phyloP scores from a whole-genome alignment of 202 grass and related monocot genomes.

The Setaria italica region DNA sequence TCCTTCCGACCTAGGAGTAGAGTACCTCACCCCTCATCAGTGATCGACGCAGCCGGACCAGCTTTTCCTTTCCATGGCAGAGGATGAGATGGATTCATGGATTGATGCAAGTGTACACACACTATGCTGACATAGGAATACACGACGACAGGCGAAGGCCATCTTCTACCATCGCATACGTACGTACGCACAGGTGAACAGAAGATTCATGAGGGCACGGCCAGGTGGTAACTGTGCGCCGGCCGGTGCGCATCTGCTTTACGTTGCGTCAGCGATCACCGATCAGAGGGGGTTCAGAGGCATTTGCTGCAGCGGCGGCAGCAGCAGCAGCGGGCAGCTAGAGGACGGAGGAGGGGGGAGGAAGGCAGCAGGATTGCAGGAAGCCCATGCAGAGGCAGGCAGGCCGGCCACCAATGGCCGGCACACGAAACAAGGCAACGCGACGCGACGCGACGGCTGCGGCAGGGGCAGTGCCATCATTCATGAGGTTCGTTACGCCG shows the following conservation, averaged over 20 bases:
- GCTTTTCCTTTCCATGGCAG: slow-evolving; percentile 43
- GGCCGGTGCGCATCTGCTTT: slow-evolving; percentile 20
- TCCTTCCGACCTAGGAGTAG: not conserved
- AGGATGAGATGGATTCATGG: not conserved
- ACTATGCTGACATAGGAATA: too few species aligned
- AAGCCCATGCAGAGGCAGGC: slow-evolving; percentile 40
- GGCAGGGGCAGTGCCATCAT: slow-evolving; percentile 44
- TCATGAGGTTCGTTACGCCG: slow-evolving; percentile 58
- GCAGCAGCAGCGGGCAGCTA: not conserved
- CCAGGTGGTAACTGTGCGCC: not conserved
- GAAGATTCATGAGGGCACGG: slow-evolving; percentile 56
- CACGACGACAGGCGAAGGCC: not conserved
- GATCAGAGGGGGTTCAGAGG: not conserved
- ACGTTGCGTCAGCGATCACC: slow-evolving; percentile 39
- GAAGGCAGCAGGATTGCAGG: not conserved
- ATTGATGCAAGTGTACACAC: not conserved
- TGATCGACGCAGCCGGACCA: not conserved
- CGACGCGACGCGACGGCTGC: slow-evolving; percentile 31
- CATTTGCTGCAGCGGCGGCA: slow-evolving; percentile 2
- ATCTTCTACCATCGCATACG: not conserved
- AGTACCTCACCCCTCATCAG: not conserved
- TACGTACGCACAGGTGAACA: slow-evolving; percentile 47
- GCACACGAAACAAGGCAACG: slow-evolving; percentile 46
- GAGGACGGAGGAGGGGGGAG: not conserved
- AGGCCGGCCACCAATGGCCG: slow-evolving; percentile 5